Evolutionary conservation across 2,329 filamentous ascomycete genomes (phyloP), one percentile per base, ranked within the genome.

Genomic region (Clarireedia hainanense): DNA sequence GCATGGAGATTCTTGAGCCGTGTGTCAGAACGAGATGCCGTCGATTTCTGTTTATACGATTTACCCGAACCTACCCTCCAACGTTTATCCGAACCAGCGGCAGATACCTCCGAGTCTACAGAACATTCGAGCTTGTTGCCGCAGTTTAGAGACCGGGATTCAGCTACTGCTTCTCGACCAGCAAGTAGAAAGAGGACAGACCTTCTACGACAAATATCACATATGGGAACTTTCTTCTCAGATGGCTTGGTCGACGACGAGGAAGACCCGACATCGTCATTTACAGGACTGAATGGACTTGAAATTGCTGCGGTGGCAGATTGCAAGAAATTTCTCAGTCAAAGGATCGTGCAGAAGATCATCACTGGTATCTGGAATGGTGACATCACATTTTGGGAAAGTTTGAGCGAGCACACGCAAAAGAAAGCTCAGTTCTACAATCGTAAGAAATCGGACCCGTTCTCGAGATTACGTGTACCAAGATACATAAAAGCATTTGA

Each of bases 331-430:
- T 95, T 95, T 63, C 78, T 95, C 37, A 86, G 85, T 66, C 89
- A 95, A 69, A 79, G 80, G 58, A 81, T 88, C 2, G 86, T 95
- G 10, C 90, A 95, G 68, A 88, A 86, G 65, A 87, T 95, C 61
- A 82, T 95, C 59, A 86, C 87, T 47, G 87, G 87, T 49, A 88
- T 95, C 53, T 95, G 90, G 89, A 83, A 85, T 60, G 90, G 90
- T 47, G 85, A 91, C 61, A 90, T 95, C 58, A 81, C 91, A 39
- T 94, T 95, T 69, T 95, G 89, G 90, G 86, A 91, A 58, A 81
- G 77, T 5, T 74, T 95, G n/a, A 85, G 81, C 7, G 79, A 89
- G 7, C 75, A 86, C 64, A 83, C 88, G 0, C 80, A 78, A 56
- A 95, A 95, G 71, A 83, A 83, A 65, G 85, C 89, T 1, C 84